Conservation (phyloP, 441 rosid genomes). For the Eruca vesicaria region DNA sequence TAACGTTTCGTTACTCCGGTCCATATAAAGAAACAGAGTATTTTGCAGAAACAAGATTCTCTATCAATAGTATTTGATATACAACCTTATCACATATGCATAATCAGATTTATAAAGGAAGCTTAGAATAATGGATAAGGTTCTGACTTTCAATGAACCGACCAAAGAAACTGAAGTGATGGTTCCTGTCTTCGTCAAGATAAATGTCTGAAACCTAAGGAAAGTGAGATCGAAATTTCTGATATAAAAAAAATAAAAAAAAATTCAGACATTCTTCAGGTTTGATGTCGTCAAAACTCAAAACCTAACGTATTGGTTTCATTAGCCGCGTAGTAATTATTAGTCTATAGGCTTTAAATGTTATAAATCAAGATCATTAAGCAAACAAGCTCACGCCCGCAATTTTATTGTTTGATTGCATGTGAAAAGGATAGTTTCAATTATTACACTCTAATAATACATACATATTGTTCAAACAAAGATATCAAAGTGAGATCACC, state of each 20-base stretch:
- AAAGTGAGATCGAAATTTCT: not conserved
- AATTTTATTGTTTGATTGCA: not conserved
- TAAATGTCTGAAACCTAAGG: not conserved
- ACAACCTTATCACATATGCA: not conserved
- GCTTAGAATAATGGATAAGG: not conserved
- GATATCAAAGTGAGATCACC: conserved; percentile 6
- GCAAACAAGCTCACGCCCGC: not conserved
- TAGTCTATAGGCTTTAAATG: not conserved
- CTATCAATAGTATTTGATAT: not conserved
- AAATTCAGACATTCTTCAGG: not conserved
- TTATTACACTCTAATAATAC: not conserved
- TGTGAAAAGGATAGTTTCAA: conserved; percentile 11
- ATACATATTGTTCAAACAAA: not conserved
- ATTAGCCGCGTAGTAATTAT: not conserved
- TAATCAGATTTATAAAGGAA: not conserved
- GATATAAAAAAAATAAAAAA: not conserved
- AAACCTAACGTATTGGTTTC: not conserved
- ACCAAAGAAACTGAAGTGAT: not conserved
- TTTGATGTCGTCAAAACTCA: not conserved
- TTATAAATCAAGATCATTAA: not conserved
- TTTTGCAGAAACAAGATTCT: not conserved
- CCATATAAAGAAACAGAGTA: not conserved
- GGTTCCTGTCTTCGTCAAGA: not conserved
- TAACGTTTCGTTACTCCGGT: conserved; percentile 1
- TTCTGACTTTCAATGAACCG: not conserved